These are phyloP conservation scores for Microdochium trichocladiopsis DNA, from an alignment of 2,329 filamentous ascomycete species.

Conservation along the genomic window DNA sequence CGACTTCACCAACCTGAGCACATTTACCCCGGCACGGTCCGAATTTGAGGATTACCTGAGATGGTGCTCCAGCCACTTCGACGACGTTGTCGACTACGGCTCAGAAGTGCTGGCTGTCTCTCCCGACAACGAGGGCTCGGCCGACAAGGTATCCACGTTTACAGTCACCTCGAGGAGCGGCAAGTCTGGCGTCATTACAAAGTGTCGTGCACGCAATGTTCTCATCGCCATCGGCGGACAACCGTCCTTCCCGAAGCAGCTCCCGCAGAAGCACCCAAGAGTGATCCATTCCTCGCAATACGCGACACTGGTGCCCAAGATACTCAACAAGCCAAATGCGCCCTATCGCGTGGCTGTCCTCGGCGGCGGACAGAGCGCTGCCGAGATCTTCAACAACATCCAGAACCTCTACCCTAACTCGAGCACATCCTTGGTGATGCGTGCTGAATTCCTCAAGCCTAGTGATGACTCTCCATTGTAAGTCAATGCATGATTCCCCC, in stretches of 20 bases:
- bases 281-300: slow-evolving; percentile 90
- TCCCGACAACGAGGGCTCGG: slow-evolving; percentile 43
- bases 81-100: slow-evolving; percentile 64
- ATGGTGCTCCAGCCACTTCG: slow-evolving; percentile 83
- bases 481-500: slow-evolving; percentile 24
- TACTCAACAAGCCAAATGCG: slow-evolving; percentile 47
- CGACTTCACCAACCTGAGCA: slow-evolving; percentile 84
- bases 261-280: slow-evolving; percentile 62
- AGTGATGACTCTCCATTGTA: slow-evolving; percentile 96
- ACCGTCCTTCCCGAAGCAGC: slow-evolving; percentile 62
- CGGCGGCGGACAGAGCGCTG: slow-evolving; percentile 85
- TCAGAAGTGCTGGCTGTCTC: slow-evolving; percentile 69
- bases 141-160: slow-evolving; percentile 55
- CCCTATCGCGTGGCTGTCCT: slow-evolving; percentile 76
- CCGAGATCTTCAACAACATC: slow-evolving; percentile 91
- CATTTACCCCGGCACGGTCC: slow-evolving; percentile 76
- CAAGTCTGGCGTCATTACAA: slow-evolving; percentile 45
- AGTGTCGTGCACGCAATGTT: slow-evolving; percentile 58
- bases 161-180: slow-evolving; percentile 58
- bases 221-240: slow-evolving; percentile 51
- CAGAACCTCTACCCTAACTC: slow-evolving; percentile 77
- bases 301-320: slow-evolving; percentile 52
- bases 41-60: slow-evolving; percentile 96
- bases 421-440: slow-evolving; percentile 71
- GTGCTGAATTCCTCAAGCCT: slow-evolving; percentile 74